These are phyloP conservation scores for Leccinum subatratum DNA, from an alignment of 1,284 basidiomycete genomes.

Conservation along the genomic window DNA sequence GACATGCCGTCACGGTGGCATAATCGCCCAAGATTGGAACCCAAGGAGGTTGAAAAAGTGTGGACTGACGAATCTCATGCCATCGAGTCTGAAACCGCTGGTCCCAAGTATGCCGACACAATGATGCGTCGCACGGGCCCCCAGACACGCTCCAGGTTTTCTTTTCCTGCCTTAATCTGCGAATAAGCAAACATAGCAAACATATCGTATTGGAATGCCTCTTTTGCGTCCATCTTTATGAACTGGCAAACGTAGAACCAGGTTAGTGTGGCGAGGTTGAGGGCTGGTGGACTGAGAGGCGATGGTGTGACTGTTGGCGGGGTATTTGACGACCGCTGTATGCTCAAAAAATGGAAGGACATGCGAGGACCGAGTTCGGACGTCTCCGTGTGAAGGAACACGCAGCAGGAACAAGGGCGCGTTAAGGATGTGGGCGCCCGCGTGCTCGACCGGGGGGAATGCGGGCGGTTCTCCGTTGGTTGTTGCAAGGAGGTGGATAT, in stretches of 20 bases:
- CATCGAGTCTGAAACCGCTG: slow-evolving; percentile 85
- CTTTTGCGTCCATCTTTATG: slow-evolving; percentile 85
- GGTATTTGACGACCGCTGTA: slow-evolving; percentile 3
- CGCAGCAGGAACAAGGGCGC: slow-evolving; percentile 72
- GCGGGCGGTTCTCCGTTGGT: slow-evolving; percentile 66
- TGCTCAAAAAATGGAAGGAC: slow-evolving; percentile 30
- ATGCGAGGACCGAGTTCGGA: slow-evolving; percentile 78
- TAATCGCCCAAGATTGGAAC: slow-evolving; percentile 81
- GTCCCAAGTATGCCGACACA: slow-evolving; percentile 78
- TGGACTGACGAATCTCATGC: slow-evolving; percentile 74
- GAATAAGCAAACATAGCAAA: slow-evolving; percentile 83
- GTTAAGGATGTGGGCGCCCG: slow-evolving; percentile 73
- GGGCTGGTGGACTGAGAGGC: slow-evolving; percentile 56
- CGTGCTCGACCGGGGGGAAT: slow-evolving; percentile 68
- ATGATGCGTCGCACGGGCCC: slow-evolving; percentile 87
- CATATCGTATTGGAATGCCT: slow-evolving; percentile 95
- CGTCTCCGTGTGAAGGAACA: slow-evolving; percentile 72
- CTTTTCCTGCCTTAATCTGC: slow-evolving; percentile 76
- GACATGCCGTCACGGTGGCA: slow-evolving; percentile 80
- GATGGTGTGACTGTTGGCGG: slow-evolving; percentile 64
- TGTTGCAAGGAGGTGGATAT: slow-evolving; percentile 67
- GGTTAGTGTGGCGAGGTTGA: slow-evolving; percentile 83
- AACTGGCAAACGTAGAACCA: slow-evolving; percentile 93
- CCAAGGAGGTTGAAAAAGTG: background rate
- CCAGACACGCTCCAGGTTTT: slow-evolving; percentile 83